Evolutionary conservation across 768 basidiomycete genomes (phyloP).

Genomic region (Leccinum barrowsii): DNA sequence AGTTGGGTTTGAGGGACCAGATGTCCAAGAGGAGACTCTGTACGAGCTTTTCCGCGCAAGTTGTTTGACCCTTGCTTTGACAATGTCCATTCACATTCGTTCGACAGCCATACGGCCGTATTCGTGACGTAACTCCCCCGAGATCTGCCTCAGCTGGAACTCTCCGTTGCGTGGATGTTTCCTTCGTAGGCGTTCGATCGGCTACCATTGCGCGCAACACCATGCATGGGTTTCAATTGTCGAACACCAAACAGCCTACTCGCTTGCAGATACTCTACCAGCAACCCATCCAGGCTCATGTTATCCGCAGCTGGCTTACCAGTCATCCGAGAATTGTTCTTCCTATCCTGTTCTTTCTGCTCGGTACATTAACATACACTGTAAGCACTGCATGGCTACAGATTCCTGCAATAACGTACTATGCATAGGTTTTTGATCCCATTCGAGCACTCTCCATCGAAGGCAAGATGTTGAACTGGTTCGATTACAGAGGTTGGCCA

Average conservation of each 20-base stretch:
- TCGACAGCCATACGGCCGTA: slow-evolving; percentile 75
- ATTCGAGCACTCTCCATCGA: slow-evolving; percentile 81
- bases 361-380: slow-evolving; percentile 89
- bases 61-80: slow-evolving; percentile 4
- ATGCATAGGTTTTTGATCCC: slow-evolving; percentile 81
- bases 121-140: slow-evolving; percentile 62
- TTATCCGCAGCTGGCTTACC: slow-evolving; percentile 74
- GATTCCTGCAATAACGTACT: neutral
- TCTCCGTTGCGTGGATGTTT: slow-evolving; percentile 61
- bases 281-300: slow-evolving; percentile 61
- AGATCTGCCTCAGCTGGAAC: slow-evolving; percentile 60
- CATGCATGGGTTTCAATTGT: slow-evolving; percentile 55
- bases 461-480: slow-evolving; percentile 79
- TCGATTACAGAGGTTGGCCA: slow-evolving; percentile 65
- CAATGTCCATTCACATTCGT: slow-evolving; percentile 3
- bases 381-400: slow-evolving; percentile 40
- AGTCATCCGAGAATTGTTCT: slow-evolving; percentile 83
- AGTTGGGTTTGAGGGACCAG: slow-evolving; percentile 87
- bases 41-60: slow-evolving; percentile 77
- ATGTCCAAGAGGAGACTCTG: slow-evolving; percentile 73
- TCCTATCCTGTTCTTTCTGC: slow-evolving; percentile 76
- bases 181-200: slow-evolving; percentile 58
- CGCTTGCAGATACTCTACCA: slow-evolving; percentile 57
- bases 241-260: slow-evolving; percentile 30
- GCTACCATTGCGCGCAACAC: slow-evolving; percentile 84